Evolutionary conservation across 2,329 filamentous ascomycete species (phyloP), one percentile per base, ranked within the genome.

Genomic region (Ophiosphaerella narmari): DNA sequence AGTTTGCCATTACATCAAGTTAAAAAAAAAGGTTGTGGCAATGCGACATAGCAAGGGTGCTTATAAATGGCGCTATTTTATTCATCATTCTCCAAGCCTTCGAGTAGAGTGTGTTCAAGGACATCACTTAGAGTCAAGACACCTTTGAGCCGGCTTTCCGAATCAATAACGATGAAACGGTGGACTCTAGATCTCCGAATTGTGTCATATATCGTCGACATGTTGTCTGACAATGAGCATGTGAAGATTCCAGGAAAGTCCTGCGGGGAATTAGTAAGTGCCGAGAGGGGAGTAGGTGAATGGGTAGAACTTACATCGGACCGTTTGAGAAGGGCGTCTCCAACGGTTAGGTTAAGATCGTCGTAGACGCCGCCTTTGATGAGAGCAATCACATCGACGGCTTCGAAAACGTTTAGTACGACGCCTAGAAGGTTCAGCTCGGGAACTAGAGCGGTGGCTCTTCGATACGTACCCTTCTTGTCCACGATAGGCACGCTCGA

Each of bases 181-280:
- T 99, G 94, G 24, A 99, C 93, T 54, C 95, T 84, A 39, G 92
- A 96, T 76, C 93, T 95, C 60, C 93, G 89, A 62, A 99, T 90
- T 1, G 94, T 97, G 73, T 97, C 92, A 72, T 97, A 97, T 62
- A 99, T 94, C 9, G 92, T 93, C 71, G 96, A 93, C 42, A 99
- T 82, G 47, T 92, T 87, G 74, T 99, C 94, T 55, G 95, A 88
- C 56, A 94, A 82, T 39, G 87, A 90, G 78, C 94, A 99, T 0
- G 93, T 97, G 75, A 97, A 97, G 57, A 99, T 97, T 37, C 95
- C 94, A 0, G 91, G 88, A 67, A 96, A 97, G 63, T 97, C 93
- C 82, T 86, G 54, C 4, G n/a, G n/a, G 13, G 18, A 33, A 52
- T 73, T 13, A 71, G 65, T 44, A 4, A 35, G 40, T 8, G n/a